Base-by-base conservation (phyloP, 768 basidiomycete genomes). In the Mycena pura region DNA sequence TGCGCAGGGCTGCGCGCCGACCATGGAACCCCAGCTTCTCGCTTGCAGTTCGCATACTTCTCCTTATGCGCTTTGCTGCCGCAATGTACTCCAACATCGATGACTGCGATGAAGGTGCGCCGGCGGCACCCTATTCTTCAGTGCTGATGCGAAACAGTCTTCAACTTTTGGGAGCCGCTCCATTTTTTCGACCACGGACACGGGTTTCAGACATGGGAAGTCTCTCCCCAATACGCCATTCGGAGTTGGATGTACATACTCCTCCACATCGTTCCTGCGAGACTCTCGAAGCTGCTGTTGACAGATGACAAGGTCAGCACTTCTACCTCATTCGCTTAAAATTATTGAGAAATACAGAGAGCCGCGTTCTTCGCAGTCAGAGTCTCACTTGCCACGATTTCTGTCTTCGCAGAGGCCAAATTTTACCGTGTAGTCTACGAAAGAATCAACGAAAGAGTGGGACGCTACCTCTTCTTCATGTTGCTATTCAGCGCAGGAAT, bases 131-230 rank as follows among this genome's bases (percentile, higher is more conserved):
- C 21, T 47, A 43, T 49, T 53, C 22, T 47, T 40, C 25, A 14
- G 51, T 64, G 27, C 49, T 62, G 25, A 24, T 49, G 49, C 28
- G 29, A 21, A 13, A 28, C 52, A 99, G 97, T 97, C 13, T 99
- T 89, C 84, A 99, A 99, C 77, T 99, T 97, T 75, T 99, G 94
- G 94, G 97, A 99, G 71, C 97, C 97, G 19, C 78, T 99, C 15
- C 97, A 99, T 77, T 96, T 95, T 71, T 81, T 97, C 57, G 86
- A 89, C 59, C 79, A 87, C 57, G 94, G 93, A 24, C 82, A 88
- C 61, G 97, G 92, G 8, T 98, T 99, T 74, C 96, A 99, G 76
- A 99, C 97, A 0, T 99, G 97, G 97, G 97, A 99, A 72, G 86
- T 93, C 6, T 92, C 95, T 9, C 95, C 97, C 11, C 78, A 83